Evolutionary conservation across 768 basidiomycete species (phyloP), one percentile per base, ranked within the genome.

Genomic region (Daedaleopsis sinensis): DNA sequence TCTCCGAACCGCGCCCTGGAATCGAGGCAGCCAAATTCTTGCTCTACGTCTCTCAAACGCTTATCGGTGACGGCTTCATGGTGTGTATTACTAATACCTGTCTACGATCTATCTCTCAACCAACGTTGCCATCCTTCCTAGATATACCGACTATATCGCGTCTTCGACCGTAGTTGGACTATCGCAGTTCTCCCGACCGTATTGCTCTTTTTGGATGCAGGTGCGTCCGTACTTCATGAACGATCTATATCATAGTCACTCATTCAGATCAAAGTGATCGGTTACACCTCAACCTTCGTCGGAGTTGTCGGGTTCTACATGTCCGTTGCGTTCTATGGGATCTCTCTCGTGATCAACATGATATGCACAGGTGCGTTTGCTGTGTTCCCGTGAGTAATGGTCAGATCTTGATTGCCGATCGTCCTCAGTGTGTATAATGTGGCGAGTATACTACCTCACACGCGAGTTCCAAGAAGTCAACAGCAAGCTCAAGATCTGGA

Each of bases 51-150:
- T 58, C 61, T 3, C 56, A 58, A 18, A 57, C 61, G 13, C 52
- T 62, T 18, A 57, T 62, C 27, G 56, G 56, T 6, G 61, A 62
- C 18, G 52, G 56, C 4, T 62, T 62, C 57, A 58, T 62, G 61
- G 61, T 62, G 27, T 18, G 55, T 18, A 37, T 3, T 32, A 32
- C 27, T 18, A 37, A 7, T 32, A 32, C 27, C 27, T 32, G 27
- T 32, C 18, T 23, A 9, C n/a, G 7, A 18, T 13, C 27, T 16
- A 21, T 44, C 43, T 6, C 24, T 11, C n/a, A 13, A n/a, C 2
- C n/a, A 13, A n/a, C 2, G 13, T 23, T 36, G 21, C 18, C 12
- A 36, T 16, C 19, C 1, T 19, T 18, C 18, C 12, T 32, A 62
- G 61, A 50, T 62, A 15, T 62, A 58, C 48, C 57, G 61, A 10